Evolutionary conservation across 192 early-diverging fungal genomes (phyloP), one percentile per base, ranked within the genome.

Genomic region (Umbelopsis ramanniana): DNA sequence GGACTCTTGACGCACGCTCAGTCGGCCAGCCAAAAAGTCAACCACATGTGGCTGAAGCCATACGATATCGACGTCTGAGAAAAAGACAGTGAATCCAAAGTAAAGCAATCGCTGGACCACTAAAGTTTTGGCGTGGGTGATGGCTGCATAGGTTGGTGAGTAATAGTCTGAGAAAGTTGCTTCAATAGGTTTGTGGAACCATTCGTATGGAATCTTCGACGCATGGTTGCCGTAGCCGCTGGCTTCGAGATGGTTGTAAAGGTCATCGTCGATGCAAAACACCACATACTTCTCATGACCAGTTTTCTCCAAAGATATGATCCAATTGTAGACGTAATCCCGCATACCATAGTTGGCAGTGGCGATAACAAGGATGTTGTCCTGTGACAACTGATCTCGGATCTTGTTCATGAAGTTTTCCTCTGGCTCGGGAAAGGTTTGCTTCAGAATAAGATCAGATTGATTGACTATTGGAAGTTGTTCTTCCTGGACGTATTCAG

Each of bases 261-360:
- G 46, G 33, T 75, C 33, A 23, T 67, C 19, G 47, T 79, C 77
- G 19, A 74, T 74, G 68, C 77, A 79, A n/a, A 79, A 67, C 14
- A 79, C 60, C 3, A 79, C n/a, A 40, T 72, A 79, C 48, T 71
- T 71, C 0, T 67, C 46, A 23, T 75, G 69, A 1, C 55, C 46
- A 19, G 66, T 74, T 43, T 55, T 67, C 8, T 72, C 46, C 46
- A 79, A 33, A 12, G 70, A 71, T n/a, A 55, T 22, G 15, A 79
- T 79, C 77, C 77, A 79, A 33, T 79, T 79, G 70, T 75, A 74
- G 4, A 72, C 67, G 8, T 79, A 67, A 26, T 79, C 52, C 47
- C 73, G 37, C 73, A 75, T 79, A 2, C 69, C 73, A 47, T 79
- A 72, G 43, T 54, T 67, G 54, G 74, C 73, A 29, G 68, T 67